Percentiles rank a stretch among this genome's conserved stretches.
Conservation (phyloP, 768 basidiomycete genomes). For the Pholiota microspora region DNA sequence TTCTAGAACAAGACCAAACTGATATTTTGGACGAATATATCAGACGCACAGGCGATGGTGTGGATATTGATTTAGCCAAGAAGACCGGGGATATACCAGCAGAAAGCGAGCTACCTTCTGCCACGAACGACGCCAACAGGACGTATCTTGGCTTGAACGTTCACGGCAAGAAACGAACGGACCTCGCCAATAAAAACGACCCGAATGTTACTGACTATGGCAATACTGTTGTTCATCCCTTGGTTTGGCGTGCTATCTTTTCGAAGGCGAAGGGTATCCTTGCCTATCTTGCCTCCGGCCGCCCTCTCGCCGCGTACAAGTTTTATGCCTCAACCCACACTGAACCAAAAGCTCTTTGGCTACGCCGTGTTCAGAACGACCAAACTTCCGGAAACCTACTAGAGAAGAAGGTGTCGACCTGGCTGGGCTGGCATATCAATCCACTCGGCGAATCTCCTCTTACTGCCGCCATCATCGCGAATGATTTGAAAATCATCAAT, state of each 20-base stretch:
- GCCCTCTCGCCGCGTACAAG: slow-evolving; percentile 49
- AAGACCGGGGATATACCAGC: slow-evolving; percentile 15
- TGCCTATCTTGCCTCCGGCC: slow-evolving; percentile 45
- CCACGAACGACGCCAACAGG: slow-evolving; percentile 36
- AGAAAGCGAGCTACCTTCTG: slow-evolving; percentile 23
- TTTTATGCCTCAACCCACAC: slow-evolving; percentile 43
- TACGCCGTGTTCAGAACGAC: slow-evolving; percentile 30
- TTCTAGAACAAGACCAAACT: slow-evolving; percentile 39
- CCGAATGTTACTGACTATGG: slow-evolving; percentile 33
- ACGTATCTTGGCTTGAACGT: slow-evolving; percentile 60
- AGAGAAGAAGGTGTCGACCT: slow-evolving; percentile 39
- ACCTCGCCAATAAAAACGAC: slow-evolving; percentile 50
- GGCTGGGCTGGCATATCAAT: slow-evolving; percentile 50
- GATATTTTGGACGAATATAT: slow-evolving; percentile 59
- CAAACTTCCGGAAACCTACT: slow-evolving; percentile 23
- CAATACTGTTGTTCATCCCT: slow-evolving; percentile 16
- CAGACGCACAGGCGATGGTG: slow-evolving; percentile 45
- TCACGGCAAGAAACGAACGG: slow-evolving; percentile 60
- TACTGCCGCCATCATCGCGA: slow-evolving; percentile 38
- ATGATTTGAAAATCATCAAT: slow-evolving; percentile 40
- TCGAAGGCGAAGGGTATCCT: slow-evolving; percentile 33
- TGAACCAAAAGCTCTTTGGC: slow-evolving; percentile 39
- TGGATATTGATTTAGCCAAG: slow-evolving; percentile 29
- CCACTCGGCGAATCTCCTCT: slow-evolving; percentile 52
- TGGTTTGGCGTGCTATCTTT: slow-evolving; percentile 45